Evolutionary conservation across 2,329 filamentous ascomycete genomes (phyloP).

Genomic region (Alternaria ventricosa): DNA sequence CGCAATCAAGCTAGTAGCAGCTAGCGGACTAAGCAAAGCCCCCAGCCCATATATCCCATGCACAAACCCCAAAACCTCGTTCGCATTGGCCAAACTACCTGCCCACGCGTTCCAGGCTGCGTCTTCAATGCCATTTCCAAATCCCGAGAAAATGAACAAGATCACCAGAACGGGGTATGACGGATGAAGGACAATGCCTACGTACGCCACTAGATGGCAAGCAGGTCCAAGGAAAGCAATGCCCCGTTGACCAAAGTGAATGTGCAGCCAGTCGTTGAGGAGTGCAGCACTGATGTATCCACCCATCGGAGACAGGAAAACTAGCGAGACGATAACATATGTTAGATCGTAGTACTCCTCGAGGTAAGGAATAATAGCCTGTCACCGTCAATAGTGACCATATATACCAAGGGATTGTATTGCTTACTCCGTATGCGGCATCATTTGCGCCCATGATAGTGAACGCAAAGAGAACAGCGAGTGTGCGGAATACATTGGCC

Average conservation of each 20-base stretch:
- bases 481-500: slow-evolving; percentile 63
- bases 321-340: slow-evolving; percentile 67
- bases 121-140: slow-evolving; percentile 72
- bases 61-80: slow-evolving; percentile 73
- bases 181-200: slow-evolving; percentile 68
- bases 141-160: slow-evolving; percentile 68
- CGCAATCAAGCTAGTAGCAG: slow-evolving; percentile 73
- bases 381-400: background rate
- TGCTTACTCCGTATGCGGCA: slow-evolving; percentile 65
- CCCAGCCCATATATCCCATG: slow-evolving; percentile 75
- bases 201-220: slow-evolving; percentile 68
- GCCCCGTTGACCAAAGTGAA: slow-evolving; percentile 70
- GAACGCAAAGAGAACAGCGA: slow-evolving; percentile 65
- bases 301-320: slow-evolving; percentile 69
- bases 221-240: slow-evolving; percentile 69
- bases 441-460: slow-evolving; percentile 71
- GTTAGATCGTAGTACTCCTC: slow-evolving; percentile 65
- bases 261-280: slow-evolving; percentile 67
- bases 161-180: slow-evolving; percentile 70
- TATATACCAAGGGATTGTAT: background rate
- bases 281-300: slow-evolving; percentile 68
- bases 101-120: slow-evolving; percentile 66
- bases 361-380: slow-evolving; percentile 49
- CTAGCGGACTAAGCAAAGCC: slow-evolving; percentile 69
- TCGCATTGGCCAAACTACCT: slow-evolving; percentile 73